phyloP scores from a whole-genome alignment of 768 basidiomycete species.

The Phylloporus sp. region DNA sequence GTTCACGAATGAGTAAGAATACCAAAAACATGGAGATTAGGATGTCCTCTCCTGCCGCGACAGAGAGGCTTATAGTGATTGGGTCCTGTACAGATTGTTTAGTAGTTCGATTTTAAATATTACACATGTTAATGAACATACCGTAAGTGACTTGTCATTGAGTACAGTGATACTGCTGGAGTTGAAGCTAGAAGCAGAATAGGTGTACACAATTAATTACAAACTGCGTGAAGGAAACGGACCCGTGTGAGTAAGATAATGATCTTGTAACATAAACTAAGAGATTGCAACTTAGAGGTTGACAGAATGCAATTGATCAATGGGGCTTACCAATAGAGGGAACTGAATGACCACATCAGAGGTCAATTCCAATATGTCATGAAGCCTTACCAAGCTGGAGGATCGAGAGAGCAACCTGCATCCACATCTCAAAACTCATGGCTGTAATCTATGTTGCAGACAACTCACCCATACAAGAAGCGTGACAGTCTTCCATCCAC shows the following conservation, averaged over 20 bases:
- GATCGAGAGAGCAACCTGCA: background rate
- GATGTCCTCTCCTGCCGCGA: background rate
- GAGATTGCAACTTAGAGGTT: background rate
- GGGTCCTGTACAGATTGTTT: background rate
- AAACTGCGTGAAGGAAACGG: background rate
- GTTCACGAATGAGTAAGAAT: background rate
- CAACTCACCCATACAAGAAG: background rate
- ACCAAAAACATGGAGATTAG: constrained; percentile 1
- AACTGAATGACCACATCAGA: background rate
- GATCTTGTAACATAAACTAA: background rate
- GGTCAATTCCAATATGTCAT: background rate
- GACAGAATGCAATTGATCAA: background rate
- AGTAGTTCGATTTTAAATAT: background rate
- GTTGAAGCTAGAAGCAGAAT: background rate
- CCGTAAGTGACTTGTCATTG: background rate
- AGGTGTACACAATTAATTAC: background rate
- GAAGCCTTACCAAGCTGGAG: background rate
- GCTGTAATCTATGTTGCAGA: no score
- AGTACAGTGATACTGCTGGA: background rate
- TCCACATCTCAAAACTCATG: background rate
- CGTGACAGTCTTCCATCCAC: background rate
- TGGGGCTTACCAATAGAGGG: background rate
- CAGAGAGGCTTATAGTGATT: background rate
- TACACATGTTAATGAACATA: background rate
- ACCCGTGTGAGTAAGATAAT: background rate